Evolutionary conservation across 768 basidiomycete genomes (phyloP), one percentile per base, ranked within the genome.

Genomic region (Suillus luteus): DNA sequence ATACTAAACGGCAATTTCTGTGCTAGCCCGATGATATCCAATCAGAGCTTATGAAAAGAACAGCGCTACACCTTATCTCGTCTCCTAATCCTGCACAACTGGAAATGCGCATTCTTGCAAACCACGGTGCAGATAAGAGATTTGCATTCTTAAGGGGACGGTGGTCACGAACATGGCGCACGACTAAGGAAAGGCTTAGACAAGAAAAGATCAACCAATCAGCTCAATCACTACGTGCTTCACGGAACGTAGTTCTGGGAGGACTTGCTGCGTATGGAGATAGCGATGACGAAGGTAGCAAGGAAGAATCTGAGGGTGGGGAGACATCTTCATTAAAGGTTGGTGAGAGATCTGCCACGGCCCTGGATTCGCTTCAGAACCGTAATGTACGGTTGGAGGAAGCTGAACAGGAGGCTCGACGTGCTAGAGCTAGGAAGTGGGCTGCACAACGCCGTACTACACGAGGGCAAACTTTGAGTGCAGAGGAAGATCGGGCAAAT

Each of bases 91-190:
- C 92, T 17, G 85, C 88, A 0, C 87, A 94, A 66, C 81, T 96
- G 27, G 93, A 95, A 73, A 87, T 95, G 82, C 85, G 94, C 7
- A 95, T 97, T 68, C 79, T 96, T 17, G 89, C 95, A 11, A 94
- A 96, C 68, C 85, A 96, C 70, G 90, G 92, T 0, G 77, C 80
- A 14, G 93, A 96, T 72, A 78, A 80, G 52, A 83, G 91, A 7
- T 96, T 97, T 70, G 85, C 88, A 1, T 96, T 96, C 73, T 74
- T 96, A 52, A 83, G 87, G 40, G 94, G 94, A 2, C 78, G 91
- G 27, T 95, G 91, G 88, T 80, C 81, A 61, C 76, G 76, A 2
- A 79, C 82, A 5, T 96, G 94, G 94, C 76, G 76, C 37, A 69
- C 75, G 1, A 75, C 82, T 31, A 89, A 89, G 69, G 81, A 75